Evolutionary conservation across 2,329 filamentous ascomycete species (phyloP), one percentile per base, ranked within the genome.

Genomic region (Alternaria atra): DNA sequence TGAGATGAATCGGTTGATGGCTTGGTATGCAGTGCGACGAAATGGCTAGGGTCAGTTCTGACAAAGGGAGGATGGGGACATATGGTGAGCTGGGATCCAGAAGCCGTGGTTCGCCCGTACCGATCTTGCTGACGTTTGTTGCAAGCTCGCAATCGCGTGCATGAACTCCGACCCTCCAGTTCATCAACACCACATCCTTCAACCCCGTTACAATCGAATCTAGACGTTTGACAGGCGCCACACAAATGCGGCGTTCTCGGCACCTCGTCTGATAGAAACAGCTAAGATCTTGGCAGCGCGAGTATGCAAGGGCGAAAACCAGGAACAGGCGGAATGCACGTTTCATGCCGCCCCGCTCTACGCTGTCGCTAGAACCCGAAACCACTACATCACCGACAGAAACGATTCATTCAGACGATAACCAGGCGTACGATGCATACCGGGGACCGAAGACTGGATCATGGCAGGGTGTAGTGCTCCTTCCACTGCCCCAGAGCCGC

Each of bases 281-380:
- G 54, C 59, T 27, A 64, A 52, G 13, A 15, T 29, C 71, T 75
- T 73, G 70, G 70, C 67, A 29, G 61, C 60, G 62, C 51, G 58
- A 60, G 52, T 59, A 51, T 46, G 35, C 52, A 55, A 30, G 30
- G 48, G 60, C 68, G 47, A 57, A 25, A 63, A 42, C 48, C 52
- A 67, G 60, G 66, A 65, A 55, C 50, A 50, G 44, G 32, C 58
- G 52, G 47, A 57, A 60, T 63, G 58, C 61, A 64, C 57, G 69
- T 71, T 73, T 72, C 72, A 71, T 48, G 58, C 52, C 25, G 27
- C 43, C 30, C 46, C 55, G 51, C 59, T 66, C 40, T 57, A 59
- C 55, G 57, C 55, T 27, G 43, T 54, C 51, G 44, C 43, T 50
- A 48, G 43, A 25, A 44, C 53, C 43, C 29, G 62, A 44, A 64